A percentile compares a stretch with the other conserved stretches of the same genome.
Evolutionary conservation across 2,329 filamentous ascomycete species (phyloP).

Genomic region (Aspergillus brunneoviolaceus): DNA sequence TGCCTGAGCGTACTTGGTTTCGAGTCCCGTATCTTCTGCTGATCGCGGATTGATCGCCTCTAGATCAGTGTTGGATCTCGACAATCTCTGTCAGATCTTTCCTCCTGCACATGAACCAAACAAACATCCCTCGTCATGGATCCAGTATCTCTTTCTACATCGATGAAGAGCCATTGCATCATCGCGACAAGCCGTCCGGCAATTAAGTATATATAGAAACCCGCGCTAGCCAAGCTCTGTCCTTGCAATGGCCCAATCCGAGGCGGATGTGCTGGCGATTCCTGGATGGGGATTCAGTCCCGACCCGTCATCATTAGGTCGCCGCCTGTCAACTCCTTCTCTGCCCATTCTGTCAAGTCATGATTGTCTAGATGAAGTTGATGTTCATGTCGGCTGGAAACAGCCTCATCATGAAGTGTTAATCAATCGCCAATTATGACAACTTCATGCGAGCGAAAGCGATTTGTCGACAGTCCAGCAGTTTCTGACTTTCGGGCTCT

Average conservation of each 20-base stretch:
- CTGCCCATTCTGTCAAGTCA: background rate
- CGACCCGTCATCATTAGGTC: slow-evolving; percentile 2
- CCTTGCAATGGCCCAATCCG: slow-evolving; percentile 6
- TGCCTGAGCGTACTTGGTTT: background rate
- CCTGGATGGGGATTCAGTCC: slow-evolving; percentile 3
- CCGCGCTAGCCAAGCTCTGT: slow-evolving; percentile 3
- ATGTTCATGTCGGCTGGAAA: background rate
- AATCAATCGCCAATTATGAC: too few relatives aligned
- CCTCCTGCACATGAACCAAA: background rate
- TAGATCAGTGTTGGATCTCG: background rate
- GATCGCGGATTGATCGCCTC: background rate
- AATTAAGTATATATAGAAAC: slow-evolving; percentile 6
- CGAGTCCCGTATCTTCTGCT: background rate
- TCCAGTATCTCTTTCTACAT: background rate
- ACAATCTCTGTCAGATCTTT: background rate
- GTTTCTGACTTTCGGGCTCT: background rate
- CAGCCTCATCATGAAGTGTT: too few relatives aligned
- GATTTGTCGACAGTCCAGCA: background rate
- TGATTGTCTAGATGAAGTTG: background rate
- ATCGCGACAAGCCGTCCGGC: background rate
- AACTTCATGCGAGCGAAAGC: too few relatives aligned
- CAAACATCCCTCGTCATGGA: background rate
- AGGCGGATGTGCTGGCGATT: slow-evolving; percentile 7
- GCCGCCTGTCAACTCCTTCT: background rate
- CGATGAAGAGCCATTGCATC: slow-evolving; percentile 3